A percentile compares a stretch with the other conserved stretches of the same genome.
phyloP scores from a whole-genome alignment of 345 rosid species.

The Sisymbrium altissimum region DNA sequence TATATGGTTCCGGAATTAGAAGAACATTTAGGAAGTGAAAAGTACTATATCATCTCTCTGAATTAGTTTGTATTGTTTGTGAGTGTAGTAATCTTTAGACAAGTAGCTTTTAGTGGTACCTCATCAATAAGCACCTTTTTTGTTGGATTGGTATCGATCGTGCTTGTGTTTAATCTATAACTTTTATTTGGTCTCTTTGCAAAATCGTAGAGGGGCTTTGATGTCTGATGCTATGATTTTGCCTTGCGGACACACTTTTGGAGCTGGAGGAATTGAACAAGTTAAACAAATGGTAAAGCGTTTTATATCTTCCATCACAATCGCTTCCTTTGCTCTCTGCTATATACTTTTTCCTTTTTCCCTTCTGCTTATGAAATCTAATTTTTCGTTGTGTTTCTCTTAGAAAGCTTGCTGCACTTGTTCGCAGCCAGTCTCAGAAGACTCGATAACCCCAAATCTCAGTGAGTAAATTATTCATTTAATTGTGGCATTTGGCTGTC shows the following conservation, averaged over 20 bases:
- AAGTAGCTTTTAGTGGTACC: slow-evolving; percentile 1
- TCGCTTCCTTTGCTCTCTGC: background rate
- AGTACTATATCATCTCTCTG: background rate
- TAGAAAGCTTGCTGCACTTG: slow-evolving; percentile 68
- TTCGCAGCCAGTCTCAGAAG: slow-evolving; percentile 66
- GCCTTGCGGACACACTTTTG: slow-evolving; percentile 95
- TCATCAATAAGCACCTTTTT: background rate
- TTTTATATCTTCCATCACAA: slow-evolving; percentile 22
- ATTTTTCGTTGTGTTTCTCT: background rate
- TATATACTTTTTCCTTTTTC: background rate
- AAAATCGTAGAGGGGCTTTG: slow-evolving; percentile 56
- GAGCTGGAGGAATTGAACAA: slow-evolving; percentile 69
- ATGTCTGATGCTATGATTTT: slow-evolving; percentile 95
- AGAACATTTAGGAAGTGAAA: background rate
- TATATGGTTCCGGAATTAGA: background rate
- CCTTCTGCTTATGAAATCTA: slow-evolving; percentile 1
- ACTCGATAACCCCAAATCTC: slow-evolving; percentile 70
- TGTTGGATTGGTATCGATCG: background rate
- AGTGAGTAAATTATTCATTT: slow-evolving; percentile 47
- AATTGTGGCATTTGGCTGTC: background rate
- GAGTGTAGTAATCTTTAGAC: background rate
- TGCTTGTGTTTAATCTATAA: background rate
- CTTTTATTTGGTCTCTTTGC: background rate
- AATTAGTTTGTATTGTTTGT: background rate
- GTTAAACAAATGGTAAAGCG: slow-evolving; percentile 52